These are phyloP conservation scores for Cyberlindnera samutprakarnensis DNA, from an alignment of 805 yeast genomes.

Conservation along the genomic window DNA sequence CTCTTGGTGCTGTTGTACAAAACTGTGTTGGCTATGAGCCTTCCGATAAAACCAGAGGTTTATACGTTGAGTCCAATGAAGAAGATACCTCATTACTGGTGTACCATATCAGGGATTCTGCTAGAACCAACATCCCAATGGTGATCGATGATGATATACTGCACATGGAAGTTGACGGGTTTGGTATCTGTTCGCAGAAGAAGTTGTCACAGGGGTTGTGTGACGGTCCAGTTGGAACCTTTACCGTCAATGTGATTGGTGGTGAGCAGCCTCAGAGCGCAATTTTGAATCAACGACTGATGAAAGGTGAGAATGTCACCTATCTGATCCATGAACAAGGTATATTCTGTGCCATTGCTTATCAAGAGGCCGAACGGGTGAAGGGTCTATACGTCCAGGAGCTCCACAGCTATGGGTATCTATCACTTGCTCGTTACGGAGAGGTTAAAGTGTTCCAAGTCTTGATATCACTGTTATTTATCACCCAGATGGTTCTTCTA, in stretches of 20 bases:
- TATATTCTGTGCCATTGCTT: constrained; percentile 7
- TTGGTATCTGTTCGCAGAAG: constrained; percentile 11
- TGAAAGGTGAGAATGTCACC: not conserved
- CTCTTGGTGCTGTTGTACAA: no score
- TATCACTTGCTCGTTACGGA: constrained; percentile 4
- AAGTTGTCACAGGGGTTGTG: constrained; percentile 6
- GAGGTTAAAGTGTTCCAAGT: not conserved
- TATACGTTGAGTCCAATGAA: no score
- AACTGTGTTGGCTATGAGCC: no score
- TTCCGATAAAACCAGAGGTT: no score
- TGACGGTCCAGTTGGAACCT: constrained; percentile 9
- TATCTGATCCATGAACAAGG: constrained; percentile 3
- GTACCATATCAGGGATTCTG: constrained; percentile 7
- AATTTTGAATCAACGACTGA: constrained; percentile 1
- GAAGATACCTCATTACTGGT: constrained; percentile 7
- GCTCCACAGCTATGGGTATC: constrained; percentile 7
- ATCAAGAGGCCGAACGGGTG: constrained; percentile 9
- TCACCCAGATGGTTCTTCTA: constrained; percentile 1
- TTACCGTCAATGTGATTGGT: constrained; percentile 4
- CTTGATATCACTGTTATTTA: not conserved
- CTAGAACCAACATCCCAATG: constrained; percentile 10
- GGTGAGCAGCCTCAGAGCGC: constrained; percentile 1
- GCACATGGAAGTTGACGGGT: constrained; percentile 5
- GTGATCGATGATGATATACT: constrained; percentile 3
- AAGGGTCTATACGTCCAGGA: constrained; percentile 3